phyloP scores from a whole-genome alignment of 2,329 filamentous ascomycete genomes.

The Monosporascus sp. region DNA sequence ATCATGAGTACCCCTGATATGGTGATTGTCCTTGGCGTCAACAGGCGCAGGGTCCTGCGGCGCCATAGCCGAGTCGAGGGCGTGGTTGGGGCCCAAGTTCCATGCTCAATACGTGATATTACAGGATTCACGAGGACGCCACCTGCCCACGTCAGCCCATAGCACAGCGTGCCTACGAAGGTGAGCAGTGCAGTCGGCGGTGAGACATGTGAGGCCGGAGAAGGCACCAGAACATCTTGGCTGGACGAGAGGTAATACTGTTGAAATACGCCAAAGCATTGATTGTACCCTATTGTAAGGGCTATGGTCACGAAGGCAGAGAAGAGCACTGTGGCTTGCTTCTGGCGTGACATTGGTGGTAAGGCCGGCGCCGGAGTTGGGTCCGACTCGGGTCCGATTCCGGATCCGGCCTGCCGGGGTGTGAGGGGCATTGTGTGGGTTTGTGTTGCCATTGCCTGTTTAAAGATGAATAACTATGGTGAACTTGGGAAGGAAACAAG shows the following conservation, averaged over 20 bases:
- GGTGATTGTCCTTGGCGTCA: conserved; percentile 33
- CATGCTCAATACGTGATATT: conserved; percentile 36
- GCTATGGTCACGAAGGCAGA: conserved; percentile 39
- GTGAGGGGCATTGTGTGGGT: conserved; percentile 9
- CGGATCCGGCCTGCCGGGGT: not conserved
- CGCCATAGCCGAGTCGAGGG: conserved; percentile 15
- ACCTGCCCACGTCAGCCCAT: conserved; percentile 45
- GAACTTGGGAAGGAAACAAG: too few species aligned
- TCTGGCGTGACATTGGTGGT: conserved; percentile 31
- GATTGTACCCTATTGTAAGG: conserved; percentile 44
- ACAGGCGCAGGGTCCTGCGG: conserved; percentile 16
- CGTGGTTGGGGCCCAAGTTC: conserved; percentile 16
- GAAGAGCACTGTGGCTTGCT: conserved; percentile 37
- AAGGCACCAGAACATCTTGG: conserved; percentile 32
- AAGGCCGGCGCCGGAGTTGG: conserved; percentile 14
- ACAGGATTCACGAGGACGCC: conserved; percentile 43
- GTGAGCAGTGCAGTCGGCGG: conserved; percentile 38
- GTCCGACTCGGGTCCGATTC: conserved; percentile 1
- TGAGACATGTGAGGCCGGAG: conserved; percentile 23
- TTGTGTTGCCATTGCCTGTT: conserved; percentile 8
- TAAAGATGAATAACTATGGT: too few species aligned
- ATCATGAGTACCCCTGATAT: conserved; percentile 35
- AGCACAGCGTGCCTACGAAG: conserved; percentile 43
- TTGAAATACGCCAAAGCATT: conserved; percentile 44
- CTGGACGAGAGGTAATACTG: conserved; percentile 39